Conservation (phyloP, 148 eudicot species). For the Camellia granthamiana region DNA sequence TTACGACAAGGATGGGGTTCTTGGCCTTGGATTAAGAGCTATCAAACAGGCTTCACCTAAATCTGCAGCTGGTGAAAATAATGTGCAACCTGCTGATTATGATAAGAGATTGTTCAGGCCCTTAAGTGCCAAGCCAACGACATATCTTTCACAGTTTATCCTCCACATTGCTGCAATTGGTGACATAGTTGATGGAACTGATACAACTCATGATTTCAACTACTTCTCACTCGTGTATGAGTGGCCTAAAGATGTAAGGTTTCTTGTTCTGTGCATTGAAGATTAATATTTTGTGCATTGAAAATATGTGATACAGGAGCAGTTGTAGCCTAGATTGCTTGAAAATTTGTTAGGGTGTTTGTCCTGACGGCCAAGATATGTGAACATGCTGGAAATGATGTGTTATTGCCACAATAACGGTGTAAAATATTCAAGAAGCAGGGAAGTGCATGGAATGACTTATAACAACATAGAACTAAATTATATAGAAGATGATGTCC, state of each 20-base stretch:
- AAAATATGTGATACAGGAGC: conserved; percentile 4
- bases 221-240: conserved; percentile 92
- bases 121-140: conserved; percentile 64
- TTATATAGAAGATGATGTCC: not conserved
- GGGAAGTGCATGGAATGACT: conserved; percentile 5
- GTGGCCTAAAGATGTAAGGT: conserved; percentile 98
- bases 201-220: conserved; percentile 99
- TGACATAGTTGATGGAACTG: conserved; percentile 98
- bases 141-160: conserved; percentile 90
- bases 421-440: not conserved
- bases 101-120: conserved; percentile 77
- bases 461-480: not conserved
- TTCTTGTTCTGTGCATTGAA: conserved; percentile 14
- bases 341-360: not conserved
- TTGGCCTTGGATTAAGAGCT: conserved; percentile 84
- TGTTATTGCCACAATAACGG: not conserved
- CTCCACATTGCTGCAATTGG: conserved; percentile 99
- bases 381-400: not conserved
- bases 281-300: not conserved
- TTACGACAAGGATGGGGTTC: conserved; percentile 57
- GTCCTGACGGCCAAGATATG: not conserved
- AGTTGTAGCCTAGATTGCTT: conserved; percentile 4
- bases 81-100: conserved; percentile 43
- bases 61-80: conserved; percentile 49
- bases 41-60: conserved; percentile 35